A percentile compares a stretch with the other conserved stretches of the same genome.
These are phyloP conservation scores for Kwoniella sp. DNA, from an alignment of 768 basidiomycete genomes.

Conservation along the genomic window DNA sequence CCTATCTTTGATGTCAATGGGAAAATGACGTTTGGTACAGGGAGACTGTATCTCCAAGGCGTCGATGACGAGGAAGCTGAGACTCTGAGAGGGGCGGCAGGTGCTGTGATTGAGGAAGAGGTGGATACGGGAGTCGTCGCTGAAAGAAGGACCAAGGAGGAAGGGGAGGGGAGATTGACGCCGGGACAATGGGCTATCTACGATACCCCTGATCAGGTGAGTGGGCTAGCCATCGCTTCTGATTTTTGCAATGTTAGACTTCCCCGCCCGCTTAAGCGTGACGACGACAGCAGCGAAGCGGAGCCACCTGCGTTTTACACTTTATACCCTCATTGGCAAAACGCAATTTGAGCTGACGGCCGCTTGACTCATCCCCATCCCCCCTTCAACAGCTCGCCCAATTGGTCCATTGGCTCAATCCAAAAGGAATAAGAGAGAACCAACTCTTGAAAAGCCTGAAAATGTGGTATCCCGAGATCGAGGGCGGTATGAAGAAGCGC, in stretches of 20 bases:
- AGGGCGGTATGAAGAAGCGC: constrained; percentile 45
- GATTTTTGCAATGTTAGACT: neutral
- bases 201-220: constrained; percentile 81
- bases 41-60: constrained; percentile 89
- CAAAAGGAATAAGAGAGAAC: constrained; percentile 86
- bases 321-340: too few relatives aligned
- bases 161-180: constrained; percentile 73
- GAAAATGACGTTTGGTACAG: constrained; percentile 80
- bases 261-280: neutral
- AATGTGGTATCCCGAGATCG: constrained; percentile 43
- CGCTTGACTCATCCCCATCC: neutral
- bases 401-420: constrained; percentile 85
- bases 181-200: constrained; percentile 90
- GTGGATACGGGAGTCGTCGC: constrained; percentile 64
- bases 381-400: constrained; percentile 67
- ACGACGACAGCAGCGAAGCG: neutral
- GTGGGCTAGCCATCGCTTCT: constrained; percentile 33
- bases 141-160: constrained; percentile 71
- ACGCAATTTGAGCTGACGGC: too few relatives aligned
- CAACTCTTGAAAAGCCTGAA: constrained; percentile 73
- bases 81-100: constrained; percentile 58
- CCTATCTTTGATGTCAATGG: constrained; percentile 66
- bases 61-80: constrained; percentile 80
- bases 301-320: neutral
- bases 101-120: constrained; percentile 51